Conservation (phyloP, 2,329 filamentous ascomycete species). For the Botrytis squamosa region DNA sequence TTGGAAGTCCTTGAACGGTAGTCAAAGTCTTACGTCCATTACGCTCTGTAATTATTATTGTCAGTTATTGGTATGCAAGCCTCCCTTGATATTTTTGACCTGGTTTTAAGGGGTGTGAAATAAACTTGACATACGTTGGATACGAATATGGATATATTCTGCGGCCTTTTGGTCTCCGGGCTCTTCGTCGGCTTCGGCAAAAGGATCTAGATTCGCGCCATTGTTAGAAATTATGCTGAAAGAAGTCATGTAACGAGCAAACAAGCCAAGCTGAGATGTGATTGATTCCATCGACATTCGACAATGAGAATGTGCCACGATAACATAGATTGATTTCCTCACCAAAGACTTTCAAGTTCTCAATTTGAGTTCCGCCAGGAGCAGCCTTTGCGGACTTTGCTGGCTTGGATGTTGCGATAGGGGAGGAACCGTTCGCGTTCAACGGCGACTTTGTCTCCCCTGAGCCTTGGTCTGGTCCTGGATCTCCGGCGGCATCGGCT, state of each 20-base stretch:
- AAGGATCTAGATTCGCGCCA: constrained; percentile 73
- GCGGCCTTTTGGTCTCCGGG: constrained; percentile 90
- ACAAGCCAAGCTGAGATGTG: not conserved
- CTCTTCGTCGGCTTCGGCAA: constrained; percentile 99
- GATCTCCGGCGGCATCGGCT: constrained; percentile 24
- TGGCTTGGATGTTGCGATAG: not conserved
- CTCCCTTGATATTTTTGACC: not conserved
- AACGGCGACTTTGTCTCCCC: constrained; percentile 10
- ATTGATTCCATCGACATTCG: constrained; percentile 28
- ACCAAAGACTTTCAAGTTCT: constrained; percentile 24
- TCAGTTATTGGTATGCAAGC: constrained; percentile 42
- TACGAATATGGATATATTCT: constrained; percentile 99
- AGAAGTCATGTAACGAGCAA: not conserved
- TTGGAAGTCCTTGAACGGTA: constrained; percentile 96
- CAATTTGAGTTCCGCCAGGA: constrained; percentile 19
- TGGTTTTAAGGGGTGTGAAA: not conserved
- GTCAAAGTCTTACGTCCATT: constrained; percentile 99
- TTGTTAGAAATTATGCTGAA: not conserved
- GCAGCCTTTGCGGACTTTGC: constrained; percentile 15
- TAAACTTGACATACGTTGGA: constrained; percentile 74
- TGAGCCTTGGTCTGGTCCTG: constrained; percentile 21
- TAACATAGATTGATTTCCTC: not conserved
- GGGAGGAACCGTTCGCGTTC: constrained; percentile 16
- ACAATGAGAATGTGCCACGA: constrained; percentile 26
- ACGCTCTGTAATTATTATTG: constrained; percentile 65